Percentiles rank a stretch among this genome's conserved stretches.
These are phyloP conservation scores for Chrysosphaeria jannelii DNA, from an alignment of 2,329 filamentous ascomycete species.

Conservation along the genomic window DNA sequence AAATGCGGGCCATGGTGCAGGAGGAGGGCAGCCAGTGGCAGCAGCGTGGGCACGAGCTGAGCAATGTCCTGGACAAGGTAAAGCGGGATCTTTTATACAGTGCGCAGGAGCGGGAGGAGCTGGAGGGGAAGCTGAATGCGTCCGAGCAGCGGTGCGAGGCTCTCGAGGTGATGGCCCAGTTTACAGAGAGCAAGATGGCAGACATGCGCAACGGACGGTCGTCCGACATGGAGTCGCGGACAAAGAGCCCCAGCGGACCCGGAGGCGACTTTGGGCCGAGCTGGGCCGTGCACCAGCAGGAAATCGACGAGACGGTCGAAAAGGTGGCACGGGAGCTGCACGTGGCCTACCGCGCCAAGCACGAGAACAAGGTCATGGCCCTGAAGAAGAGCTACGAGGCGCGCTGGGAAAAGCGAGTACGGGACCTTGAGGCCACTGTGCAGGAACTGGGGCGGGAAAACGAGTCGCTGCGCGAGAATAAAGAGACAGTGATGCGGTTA, in stretches of 20 bases:
- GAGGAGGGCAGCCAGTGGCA: constrained; percentile 63
- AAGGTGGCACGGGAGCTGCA: constrained; percentile 87
- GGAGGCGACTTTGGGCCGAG: too few species aligned
- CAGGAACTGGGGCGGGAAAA: constrained; percentile 43
- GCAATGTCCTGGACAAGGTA: constrained; percentile 47
- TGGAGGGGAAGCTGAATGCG: constrained; percentile 47
- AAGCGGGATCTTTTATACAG: constrained; percentile 52
- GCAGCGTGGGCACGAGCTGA: constrained; percentile 59
- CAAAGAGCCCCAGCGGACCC: constrained; percentile 12
- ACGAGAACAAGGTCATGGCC: constrained; percentile 82
- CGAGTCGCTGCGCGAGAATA: constrained; percentile 34
- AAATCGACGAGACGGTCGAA: constrained; percentile 64
- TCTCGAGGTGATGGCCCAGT: constrained; percentile 44
- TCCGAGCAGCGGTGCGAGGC: constrained; percentile 43
- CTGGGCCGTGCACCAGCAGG: constrained; percentile 11
- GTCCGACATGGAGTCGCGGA: constrained; percentile 6
- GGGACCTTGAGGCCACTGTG: constrained; percentile 43
- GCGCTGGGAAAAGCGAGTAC: constrained; percentile 67
- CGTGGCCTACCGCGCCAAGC: constrained; percentile 81
- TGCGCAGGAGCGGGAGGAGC: constrained; percentile 54
- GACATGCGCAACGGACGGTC: constrained; percentile 35
- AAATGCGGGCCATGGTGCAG: constrained; percentile 36
- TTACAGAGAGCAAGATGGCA: constrained; percentile 46
- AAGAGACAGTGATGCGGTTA: too few species aligned
- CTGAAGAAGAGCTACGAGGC: constrained; percentile 64